Conservation (phyloP, 257 asterid genomes). For the Vinca minor region DNA sequence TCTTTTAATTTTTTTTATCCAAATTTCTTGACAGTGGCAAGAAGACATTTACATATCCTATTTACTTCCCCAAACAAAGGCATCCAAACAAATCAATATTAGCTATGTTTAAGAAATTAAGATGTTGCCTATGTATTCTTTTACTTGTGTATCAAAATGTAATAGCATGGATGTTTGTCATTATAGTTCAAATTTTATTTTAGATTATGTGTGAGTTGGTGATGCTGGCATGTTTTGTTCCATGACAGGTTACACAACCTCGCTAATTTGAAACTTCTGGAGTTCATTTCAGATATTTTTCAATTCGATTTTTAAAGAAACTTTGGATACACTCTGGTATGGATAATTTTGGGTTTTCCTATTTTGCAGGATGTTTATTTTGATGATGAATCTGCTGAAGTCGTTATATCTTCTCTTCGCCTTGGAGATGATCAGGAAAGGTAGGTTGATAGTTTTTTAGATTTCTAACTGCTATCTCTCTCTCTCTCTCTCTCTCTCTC, state of each 20-base stretch:
- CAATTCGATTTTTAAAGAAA: neutral
- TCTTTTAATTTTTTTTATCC: neutral
- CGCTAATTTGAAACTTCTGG: neutral
- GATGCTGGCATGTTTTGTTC: neutral
- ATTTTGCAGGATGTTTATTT: slow-evolving; percentile 60
- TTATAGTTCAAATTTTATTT: neutral
- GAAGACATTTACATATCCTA: neutral
- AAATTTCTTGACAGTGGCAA: neutral
- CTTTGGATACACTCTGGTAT: slow-evolving; percentile 5
- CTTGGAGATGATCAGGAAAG: slow-evolving; percentile 62
- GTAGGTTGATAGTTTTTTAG: slow-evolving; percentile 19
- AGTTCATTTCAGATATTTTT: neutral
- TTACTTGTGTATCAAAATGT: neutral
- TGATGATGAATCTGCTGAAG: slow-evolving; percentile 79
- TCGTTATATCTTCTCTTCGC: slow-evolving; percentile 63
- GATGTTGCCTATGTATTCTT: neutral
- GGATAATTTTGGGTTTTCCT: slow-evolving; percentile 13
- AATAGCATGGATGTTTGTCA: neutral
- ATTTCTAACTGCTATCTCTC: neutral
- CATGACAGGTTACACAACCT: no score
- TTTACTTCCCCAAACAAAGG: neutral
- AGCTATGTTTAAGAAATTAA: neutral
- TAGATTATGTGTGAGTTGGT: neutral
- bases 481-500: no score
- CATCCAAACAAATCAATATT: neutral